These are phyloP conservation scores for Candida sithepensis DNA, from an alignment of 805 yeast species.

Conservation along the genomic window DNA sequence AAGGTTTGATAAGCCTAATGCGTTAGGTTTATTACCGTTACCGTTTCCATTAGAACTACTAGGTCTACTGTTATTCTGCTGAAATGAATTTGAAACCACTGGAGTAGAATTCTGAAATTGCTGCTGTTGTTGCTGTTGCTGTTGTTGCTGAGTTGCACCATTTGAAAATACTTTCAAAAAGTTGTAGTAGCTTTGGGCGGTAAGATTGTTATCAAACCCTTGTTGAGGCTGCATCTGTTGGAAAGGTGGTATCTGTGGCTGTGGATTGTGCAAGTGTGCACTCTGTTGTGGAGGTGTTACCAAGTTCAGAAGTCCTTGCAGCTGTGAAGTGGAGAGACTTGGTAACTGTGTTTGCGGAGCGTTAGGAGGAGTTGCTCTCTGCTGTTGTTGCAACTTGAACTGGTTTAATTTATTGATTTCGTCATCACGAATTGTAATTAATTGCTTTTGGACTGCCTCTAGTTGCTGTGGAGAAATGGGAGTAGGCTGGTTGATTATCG, in stretches of 20 bases:
- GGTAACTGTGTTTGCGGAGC: slow-evolving; percentile 14
- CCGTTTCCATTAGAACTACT: slow-evolving; percentile 1
- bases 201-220: background rate
- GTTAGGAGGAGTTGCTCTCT: slow-evolving; percentile 3
- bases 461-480: slow-evolving; percentile 29
- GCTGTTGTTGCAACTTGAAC: slow-evolving; percentile 26
- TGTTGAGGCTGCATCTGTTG: background rate
- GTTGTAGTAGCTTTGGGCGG: background rate
- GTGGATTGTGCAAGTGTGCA: slow-evolving; percentile 1
- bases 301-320: slow-evolving; percentile 19
- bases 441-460: slow-evolving; percentile 30
- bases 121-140: slow-evolving; percentile 17
- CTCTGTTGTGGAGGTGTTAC: slow-evolving; percentile 3
- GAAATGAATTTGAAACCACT: slow-evolving; percentile 5
- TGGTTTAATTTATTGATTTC: slow-evolving; percentile 27
- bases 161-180: background rate
- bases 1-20: slow-evolving; percentile 10
- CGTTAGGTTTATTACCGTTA: slow-evolving; percentile 3
- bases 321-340: slow-evolving; percentile 34
- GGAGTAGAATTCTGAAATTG: slow-evolving; percentile 13
- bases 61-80: slow-evolving; percentile 5
- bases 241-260: background rate
- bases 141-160: slow-evolving; percentile 8
- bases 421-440: slow-evolving; percentile 31
- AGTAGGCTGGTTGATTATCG: slow-evolving; percentile 32